Base-by-base conservation (phyloP, 257 asterid genomes). In the Leptodermis oblonga region DNA sequence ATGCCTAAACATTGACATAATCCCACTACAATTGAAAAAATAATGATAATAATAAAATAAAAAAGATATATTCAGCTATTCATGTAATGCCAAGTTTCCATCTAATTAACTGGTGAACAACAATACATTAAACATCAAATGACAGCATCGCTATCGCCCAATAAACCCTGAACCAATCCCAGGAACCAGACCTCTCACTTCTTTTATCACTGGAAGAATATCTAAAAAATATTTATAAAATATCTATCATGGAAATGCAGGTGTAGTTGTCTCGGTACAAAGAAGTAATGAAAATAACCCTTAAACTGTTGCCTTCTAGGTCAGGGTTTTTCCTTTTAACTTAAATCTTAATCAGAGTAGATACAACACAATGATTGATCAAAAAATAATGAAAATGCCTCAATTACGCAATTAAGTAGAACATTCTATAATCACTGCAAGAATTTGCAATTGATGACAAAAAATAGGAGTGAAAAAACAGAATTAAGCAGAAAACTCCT, bases 371-470 rank as follows among this genome's bases (percentile, higher is more conserved):
- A 45, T 49, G 17, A 22, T 61, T 7, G 28, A 43, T 36, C 12
- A 70, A 71, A 34, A 9, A 20, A n/a, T 15, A 56, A 13, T 14
- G 60, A 52, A 70, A 28, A 62, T 60, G 68, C 51, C 39, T 60
- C 66, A 59, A 23, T 11, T 31, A 59, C 6, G 26, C 23, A 65
- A 37, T 53, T 15, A 59, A 56, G 49, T 43, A 18, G 43, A 59
- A 37, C n/a, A 9, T 34, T 39, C 33, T 18, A 31, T 30, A 10
- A 69, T 34, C 49, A 14, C 46, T 3, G 46, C 23, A 56, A 54
- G 56, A 55, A 56, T 34, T n/a, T 10, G 45, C 52, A 34, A 58
- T n/a, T 36, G 62, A 41, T 41, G 41, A 70, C 52, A 31, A 11
- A 31, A 43, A 60, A 51, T 7, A 3, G 36, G 39, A 45, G 63